Evolutionary conservation across 2,329 filamentous ascomycete species (phyloP).

Genomic region (Ophiocordyceps sinensis): DNA sequence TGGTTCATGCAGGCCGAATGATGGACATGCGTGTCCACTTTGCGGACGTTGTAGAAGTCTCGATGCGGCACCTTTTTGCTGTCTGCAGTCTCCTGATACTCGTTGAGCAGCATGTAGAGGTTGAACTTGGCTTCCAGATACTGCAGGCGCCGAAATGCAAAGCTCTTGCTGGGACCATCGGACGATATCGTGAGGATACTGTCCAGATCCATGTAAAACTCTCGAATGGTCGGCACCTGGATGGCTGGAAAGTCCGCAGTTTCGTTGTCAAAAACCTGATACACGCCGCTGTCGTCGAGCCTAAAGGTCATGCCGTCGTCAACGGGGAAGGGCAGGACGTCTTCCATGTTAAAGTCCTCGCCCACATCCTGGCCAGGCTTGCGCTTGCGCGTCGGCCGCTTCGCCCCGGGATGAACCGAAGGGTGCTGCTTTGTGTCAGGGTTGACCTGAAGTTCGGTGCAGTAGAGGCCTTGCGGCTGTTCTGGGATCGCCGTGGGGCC

Average conservation of each 20-base stretch:
- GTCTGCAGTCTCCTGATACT: constrained; percentile 95
- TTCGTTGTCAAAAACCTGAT: constrained; percentile 72
- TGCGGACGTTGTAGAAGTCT: constrained; percentile 98
- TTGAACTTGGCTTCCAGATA: constrained; percentile 97
- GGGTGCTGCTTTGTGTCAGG: background rate
- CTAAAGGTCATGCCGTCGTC: constrained; percentile 59
- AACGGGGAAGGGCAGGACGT: constrained; percentile 59
- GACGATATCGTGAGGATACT: constrained; percentile 77
- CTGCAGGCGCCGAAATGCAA: constrained; percentile 85
- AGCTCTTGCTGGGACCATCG: constrained; percentile 91
- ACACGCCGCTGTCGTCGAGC: constrained; percentile 75
- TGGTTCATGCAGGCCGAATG: constrained; percentile 99
- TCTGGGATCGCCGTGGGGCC: constrained; percentile 5
- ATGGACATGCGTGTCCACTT: constrained; percentile 97
- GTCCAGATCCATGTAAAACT: constrained; percentile 94
- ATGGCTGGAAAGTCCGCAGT: constrained; percentile 55
- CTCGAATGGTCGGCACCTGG: constrained; percentile 77
- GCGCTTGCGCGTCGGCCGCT: constrained; percentile 42
- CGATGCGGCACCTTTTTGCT: constrained; percentile 95
- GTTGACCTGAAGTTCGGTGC: constrained; percentile 6
- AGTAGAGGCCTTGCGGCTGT: constrained; percentile 2
- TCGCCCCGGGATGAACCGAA: constrained; percentile 15
- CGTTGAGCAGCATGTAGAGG: constrained; percentile 81
- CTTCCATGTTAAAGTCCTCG: constrained; percentile 76
- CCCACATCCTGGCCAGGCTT: constrained; percentile 87